These are phyloP conservation scores for Hyaloraphidium curvatum DNA, from an alignment of 192 early-diverging fungal species.

Conservation along the genomic window DNA sequence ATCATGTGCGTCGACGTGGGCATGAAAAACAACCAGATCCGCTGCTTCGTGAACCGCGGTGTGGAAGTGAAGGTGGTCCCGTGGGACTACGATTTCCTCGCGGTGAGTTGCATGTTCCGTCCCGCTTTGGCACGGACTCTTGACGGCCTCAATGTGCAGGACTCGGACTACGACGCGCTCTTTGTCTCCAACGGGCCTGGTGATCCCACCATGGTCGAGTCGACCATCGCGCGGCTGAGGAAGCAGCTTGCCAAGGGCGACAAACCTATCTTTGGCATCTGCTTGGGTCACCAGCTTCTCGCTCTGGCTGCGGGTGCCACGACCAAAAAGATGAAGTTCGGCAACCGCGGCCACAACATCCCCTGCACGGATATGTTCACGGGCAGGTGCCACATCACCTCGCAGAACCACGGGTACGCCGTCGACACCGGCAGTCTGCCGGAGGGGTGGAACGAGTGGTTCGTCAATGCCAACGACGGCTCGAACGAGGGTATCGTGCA, in stretches of 20 bases:
- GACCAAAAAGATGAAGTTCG: constrained; percentile 94
- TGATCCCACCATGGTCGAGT: constrained; percentile 67
- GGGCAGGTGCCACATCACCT: constrained; percentile 94
- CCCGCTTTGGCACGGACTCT: too few relatives aligned
- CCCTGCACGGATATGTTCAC: constrained; percentile 92
- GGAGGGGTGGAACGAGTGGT: constrained; percentile 60
- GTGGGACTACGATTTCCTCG: constrained; percentile 86
- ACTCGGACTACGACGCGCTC: constrained; percentile 66
- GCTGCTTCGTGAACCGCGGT: constrained; percentile 90
- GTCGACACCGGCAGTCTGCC: constrained; percentile 68
- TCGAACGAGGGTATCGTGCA: constrained; percentile 98
- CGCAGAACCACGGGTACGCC: constrained; percentile 97
- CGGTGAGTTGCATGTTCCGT: too few relatives aligned
- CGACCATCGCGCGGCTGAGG: constrained; percentile 56
- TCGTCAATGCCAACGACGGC: constrained; percentile 96
- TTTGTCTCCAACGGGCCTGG: constrained; percentile 93
- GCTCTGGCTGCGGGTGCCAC: constrained; percentile 81
- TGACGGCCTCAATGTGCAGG: neutral
- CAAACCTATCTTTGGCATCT: constrained; percentile 97
- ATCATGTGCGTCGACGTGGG: constrained; percentile 92
- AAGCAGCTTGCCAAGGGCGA: constrained; percentile 41
- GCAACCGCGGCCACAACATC: constrained; percentile 99
- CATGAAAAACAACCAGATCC: constrained; percentile 98
- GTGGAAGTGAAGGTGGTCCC: constrained; percentile 87
- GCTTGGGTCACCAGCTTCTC: constrained; percentile 93